These are phyloP conservation scores for Limtongia smithiae DNA, from an alignment of 805 yeast species.

Conservation along the genomic window DNA sequence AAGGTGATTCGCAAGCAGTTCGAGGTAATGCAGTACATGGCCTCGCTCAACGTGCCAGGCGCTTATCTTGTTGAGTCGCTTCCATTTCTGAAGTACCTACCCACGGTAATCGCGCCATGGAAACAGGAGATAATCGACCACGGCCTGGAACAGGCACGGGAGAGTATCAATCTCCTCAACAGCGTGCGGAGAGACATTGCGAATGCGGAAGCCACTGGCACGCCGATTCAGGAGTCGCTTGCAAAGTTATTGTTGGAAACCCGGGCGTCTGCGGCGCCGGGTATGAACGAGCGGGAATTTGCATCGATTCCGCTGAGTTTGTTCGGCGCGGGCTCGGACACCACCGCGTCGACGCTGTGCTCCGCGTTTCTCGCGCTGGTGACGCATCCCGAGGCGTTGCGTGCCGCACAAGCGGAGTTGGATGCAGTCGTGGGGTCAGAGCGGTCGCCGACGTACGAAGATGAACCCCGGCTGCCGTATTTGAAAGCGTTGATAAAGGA, in stretches of 20 bases:
- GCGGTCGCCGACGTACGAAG: slow-evolving; percentile 9
- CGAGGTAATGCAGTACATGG: slow-evolving; percentile 3
- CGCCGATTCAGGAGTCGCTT: neutral
- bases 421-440: slow-evolving; percentile 10
- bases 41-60: slow-evolving; percentile 5
- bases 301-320: slow-evolving; percentile 2
- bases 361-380: slow-evolving; percentile 1
- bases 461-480: slow-evolving; percentile 3
- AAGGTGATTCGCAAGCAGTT: slow-evolving; percentile 4
- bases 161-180: neutral
- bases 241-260: neutral
- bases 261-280: neutral
- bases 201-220: neutral
- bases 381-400: slow-evolving; percentile 8
- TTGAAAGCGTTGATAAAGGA: slow-evolving; percentile 11
- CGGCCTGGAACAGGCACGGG: neutral
- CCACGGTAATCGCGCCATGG: slow-evolving; percentile 5
- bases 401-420: slow-evolving; percentile 6
- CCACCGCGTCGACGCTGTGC: slow-evolving; percentile 4
- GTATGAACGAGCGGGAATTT: neutral
- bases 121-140: neutral
- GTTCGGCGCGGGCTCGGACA: slow-evolving; percentile 8
- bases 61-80: slow-evolving; percentile 7
- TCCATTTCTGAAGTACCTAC: slow-evolving; percentile 4
- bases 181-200: neutral